Evolutionary conservation across 2,329 filamentous ascomycete species (phyloP).

Genomic region (Diaporthe aspalathi): DNA sequence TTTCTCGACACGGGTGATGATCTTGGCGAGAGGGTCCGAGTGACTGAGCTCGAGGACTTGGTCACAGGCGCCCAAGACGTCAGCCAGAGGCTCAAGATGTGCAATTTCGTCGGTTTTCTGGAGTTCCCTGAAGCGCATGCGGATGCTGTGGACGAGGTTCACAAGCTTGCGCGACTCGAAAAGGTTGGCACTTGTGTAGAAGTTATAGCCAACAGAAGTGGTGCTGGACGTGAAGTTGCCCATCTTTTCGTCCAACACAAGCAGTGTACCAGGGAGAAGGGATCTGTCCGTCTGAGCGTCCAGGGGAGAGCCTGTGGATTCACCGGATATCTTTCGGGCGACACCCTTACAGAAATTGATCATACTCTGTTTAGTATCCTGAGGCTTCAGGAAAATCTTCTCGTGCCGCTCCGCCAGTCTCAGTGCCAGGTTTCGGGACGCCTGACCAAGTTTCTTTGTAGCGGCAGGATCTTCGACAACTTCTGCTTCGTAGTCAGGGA

Average conservation of each 20-base stretch:
- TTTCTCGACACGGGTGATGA: conserved; percentile 88
- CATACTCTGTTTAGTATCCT: conserved; percentile 56
- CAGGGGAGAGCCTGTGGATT: conserved; percentile 42
- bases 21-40: conserved; percentile 84
- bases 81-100: conserved; percentile 80
- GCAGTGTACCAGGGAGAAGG: conserved; percentile 74
- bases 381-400: conserved; percentile 60
- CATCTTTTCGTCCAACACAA: conserved; percentile 73
- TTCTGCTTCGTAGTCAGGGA: conserved; percentile 79
- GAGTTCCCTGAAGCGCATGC: conserved; percentile 78
- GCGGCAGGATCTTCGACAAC: conserved; percentile 51
- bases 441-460: conserved; percentile 49
- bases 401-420: conserved; percentile 71
- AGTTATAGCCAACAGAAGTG: conserved; percentile 75
- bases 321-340: conserved; percentile 52
- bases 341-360: conserved; percentile 57
- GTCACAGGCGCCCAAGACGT: conserved; percentile 81
- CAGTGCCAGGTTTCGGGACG: conserved; percentile 67
- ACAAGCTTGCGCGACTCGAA: conserved; percentile 80
- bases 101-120: conserved; percentile 73
- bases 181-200: conserved; percentile 87
- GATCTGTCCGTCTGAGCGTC: conserved; percentile 58
- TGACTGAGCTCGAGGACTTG: conserved; percentile 81
- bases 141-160: conserved; percentile 74
- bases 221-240: conserved; percentile 55